phyloP scores from a whole-genome alignment of 2,329 filamentous ascomycete genomes.

The Furcasterigmium furcatum region DNA sequence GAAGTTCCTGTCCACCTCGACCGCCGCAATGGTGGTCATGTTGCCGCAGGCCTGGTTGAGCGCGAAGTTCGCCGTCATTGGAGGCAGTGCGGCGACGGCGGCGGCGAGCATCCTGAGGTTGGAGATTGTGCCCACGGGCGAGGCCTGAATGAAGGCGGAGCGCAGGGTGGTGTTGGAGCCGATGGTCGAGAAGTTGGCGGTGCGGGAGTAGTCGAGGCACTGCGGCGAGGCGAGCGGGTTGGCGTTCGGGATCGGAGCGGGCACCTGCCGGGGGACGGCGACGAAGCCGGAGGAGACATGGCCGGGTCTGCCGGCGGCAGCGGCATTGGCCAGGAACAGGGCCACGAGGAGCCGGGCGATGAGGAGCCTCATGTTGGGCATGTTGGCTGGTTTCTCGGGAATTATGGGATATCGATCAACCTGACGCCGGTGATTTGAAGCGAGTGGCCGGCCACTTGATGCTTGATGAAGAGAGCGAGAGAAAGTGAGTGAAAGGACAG shows the following conservation, averaged over 20 bases:
- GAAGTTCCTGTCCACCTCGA: constrained; percentile 39
- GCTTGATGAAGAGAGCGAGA: constrained; percentile 1
- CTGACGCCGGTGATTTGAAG: not conserved
- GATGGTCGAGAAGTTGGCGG: constrained; percentile 44
- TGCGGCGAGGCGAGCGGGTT: constrained; percentile 4
- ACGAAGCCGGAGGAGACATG: constrained; percentile 1
- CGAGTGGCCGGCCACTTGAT: constrained; percentile 13
- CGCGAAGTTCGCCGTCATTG: constrained; percentile 31
- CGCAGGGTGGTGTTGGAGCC: constrained; percentile 41
- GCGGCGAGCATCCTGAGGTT: constrained; percentile 36
- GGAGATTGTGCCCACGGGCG: constrained; percentile 34
- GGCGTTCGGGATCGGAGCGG: constrained; percentile 2
- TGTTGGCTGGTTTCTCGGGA: not conserved
- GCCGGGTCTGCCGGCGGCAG: constrained; percentile 3
- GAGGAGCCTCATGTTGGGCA: constrained; percentile 7
- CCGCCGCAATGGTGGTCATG: constrained; percentile 37
- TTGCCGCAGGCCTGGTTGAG: constrained; percentile 43
- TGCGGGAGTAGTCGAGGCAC: constrained; percentile 38
- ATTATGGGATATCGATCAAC: not conserved
- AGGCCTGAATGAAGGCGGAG: constrained; percentile 38
- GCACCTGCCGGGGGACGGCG: constrained; percentile 10
- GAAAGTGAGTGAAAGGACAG: not conserved
- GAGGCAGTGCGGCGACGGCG: constrained; percentile 29
- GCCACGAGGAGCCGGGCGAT: constrained; percentile 11
- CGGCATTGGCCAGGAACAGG: constrained; percentile 5